phyloP scores from a whole-genome alignment of 495 filamentous ascomycete genomes.

The Neurospora sublineolata region DNA sequence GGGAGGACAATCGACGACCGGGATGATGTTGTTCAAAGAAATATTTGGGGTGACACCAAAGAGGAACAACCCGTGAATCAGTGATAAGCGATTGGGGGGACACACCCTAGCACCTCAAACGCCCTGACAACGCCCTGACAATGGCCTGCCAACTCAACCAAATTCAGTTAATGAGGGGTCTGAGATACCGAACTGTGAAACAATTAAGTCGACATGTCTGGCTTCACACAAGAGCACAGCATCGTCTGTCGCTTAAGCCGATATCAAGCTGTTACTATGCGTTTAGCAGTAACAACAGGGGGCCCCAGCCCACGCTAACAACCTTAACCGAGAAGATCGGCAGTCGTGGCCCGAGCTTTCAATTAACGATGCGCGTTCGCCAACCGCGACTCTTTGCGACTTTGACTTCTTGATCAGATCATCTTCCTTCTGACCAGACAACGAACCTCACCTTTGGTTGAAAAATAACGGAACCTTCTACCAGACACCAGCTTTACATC shows the following conservation, averaged over 20 bases:
- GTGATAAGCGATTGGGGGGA: neutral
- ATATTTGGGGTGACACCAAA: neutral
- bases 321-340: neutral
- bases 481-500: neutral
- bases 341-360: conserved; percentile 7
- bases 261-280: neutral
- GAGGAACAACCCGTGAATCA: neutral
- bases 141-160: neutral
- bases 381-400: conserved; percentile 2
- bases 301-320: neutral
- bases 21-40: neutral
- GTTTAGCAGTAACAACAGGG: neutral
- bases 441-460: neutral
- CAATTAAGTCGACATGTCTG: neutral
- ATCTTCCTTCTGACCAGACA: neutral
- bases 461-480: neutral
- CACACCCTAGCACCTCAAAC: neutral
- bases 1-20: neutral
- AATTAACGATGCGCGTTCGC: conserved; percentile 11
- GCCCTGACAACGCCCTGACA: neutral
- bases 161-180: neutral
- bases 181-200: neutral
- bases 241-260: neutral
- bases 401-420: neutral
- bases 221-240: neutral